A percentile compares a stretch with the other conserved stretches of the same genome.
These are phyloP conservation scores for Penicillium sp. DNA, from an alignment of 2,329 filamentous ascomycete genomes.

Conservation along the genomic window DNA sequence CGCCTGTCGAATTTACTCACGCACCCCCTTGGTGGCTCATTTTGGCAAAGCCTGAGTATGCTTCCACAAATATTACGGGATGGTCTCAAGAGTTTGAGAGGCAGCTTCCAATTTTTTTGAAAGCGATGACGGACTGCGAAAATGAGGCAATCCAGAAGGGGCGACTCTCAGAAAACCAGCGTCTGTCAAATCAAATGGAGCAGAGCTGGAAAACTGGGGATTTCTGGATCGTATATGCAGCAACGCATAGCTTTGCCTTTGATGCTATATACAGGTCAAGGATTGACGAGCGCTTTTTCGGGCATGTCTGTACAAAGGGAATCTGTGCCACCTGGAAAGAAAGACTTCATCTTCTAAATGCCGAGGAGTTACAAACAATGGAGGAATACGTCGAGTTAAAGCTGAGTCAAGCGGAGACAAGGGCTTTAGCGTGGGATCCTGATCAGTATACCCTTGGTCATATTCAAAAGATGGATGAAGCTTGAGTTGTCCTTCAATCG, in stretches of 20 bases:
- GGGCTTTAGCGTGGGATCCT: not conserved
- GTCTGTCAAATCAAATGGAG: slow-evolving; percentile 9
- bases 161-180: slow-evolving; percentile 2
- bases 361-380: not conserved
- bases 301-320: not conserved
- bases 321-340: not conserved
- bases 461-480: not conserved
- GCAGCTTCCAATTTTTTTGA: not conserved
- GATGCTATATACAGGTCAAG: slow-evolving; percentile 5
- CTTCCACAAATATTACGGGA: slow-evolving; percentile 14
- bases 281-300: not conserved
- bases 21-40: slow-evolving; percentile 24
- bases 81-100: slow-evolving; percentile 17
- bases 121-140: slow-evolving; percentile 2
- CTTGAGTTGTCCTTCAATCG: too few species aligned
- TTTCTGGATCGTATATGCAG: slow-evolving; percentile 13
- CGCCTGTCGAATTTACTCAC: slow-evolving; percentile 12
- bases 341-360: not conserved
- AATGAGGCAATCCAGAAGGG: slow-evolving; percentile 9
- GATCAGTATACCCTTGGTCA: not conserved
- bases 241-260: slow-evolving; percentile 9
- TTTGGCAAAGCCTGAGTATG: slow-evolving; percentile 20
- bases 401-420: not conserved
- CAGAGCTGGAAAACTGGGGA: slow-evolving; percentile 7
- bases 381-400: not conserved